Evolutionary conservation across 768 basidiomycete genomes (phyloP).

Genomic region (Suillus fuscotomentosus): DNA sequence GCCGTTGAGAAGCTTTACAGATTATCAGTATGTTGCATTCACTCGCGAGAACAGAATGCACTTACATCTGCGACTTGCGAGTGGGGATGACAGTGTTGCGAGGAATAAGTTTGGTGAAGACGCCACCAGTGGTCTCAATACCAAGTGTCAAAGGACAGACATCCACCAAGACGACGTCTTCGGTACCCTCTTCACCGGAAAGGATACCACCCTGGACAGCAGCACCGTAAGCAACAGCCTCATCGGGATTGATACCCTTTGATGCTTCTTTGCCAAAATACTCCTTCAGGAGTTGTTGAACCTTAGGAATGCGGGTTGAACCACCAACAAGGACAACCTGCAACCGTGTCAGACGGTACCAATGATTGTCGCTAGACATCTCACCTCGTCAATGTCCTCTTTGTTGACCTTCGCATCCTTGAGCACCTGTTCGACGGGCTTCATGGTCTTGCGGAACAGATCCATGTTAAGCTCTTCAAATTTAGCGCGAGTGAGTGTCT

Average conservation of each 20-base stretch:
- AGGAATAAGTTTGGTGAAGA: conserved; percentile 96
- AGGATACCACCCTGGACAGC: conserved; percentile 99
- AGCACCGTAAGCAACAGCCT: conserved; percentile 98
- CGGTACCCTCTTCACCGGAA: conserved; percentile 88
- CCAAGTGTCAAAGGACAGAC: conserved; percentile 96
- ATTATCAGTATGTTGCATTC: neutral
- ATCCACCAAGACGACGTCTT: conserved; percentile 92
- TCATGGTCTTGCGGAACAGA: conserved; percentile 99
- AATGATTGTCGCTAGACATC: conserved; percentile 4
- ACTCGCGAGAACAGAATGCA: conserved; percentile 7
- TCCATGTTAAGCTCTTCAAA: conserved; percentile 99
- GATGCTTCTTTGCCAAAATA: conserved; percentile 98
- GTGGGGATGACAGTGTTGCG: conserved; percentile 99
- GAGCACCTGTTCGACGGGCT: conserved; percentile 97
- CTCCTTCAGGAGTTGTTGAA: conserved; percentile 97
- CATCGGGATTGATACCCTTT: conserved; percentile 98
- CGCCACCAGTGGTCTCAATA: conserved; percentile 98
- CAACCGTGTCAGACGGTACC: neutral
- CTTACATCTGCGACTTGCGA: conserved; percentile 90
- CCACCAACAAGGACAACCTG: conserved; percentile 91
- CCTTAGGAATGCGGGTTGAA: conserved; percentile 99
- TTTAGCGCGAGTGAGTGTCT: conserved; percentile 96
- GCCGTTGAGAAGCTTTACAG: conserved; percentile 66
- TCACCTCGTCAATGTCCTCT: conserved; percentile 89
- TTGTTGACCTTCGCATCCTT: conserved; percentile 99